phyloP scores from a whole-genome alignment of 1,284 basidiomycete species.

The Fomitopsis palustris region DNA sequence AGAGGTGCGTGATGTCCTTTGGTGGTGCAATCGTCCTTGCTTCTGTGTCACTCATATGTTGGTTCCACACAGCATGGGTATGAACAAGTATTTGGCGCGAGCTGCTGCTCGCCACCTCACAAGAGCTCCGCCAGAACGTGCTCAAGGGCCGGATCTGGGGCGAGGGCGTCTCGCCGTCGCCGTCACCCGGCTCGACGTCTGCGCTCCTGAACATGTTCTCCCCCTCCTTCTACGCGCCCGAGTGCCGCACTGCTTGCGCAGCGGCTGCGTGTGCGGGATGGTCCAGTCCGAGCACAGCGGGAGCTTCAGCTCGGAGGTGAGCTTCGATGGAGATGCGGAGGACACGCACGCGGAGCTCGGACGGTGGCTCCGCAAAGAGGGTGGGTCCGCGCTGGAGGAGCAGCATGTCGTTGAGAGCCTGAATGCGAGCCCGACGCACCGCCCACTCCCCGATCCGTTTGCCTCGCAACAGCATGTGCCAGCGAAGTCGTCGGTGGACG shows the following conservation, averaged over 20 bases:
- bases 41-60: neutral
- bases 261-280: conserved; percentile 52
- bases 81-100: conserved; percentile 51
- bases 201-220: conserved; percentile 23
- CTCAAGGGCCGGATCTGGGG: conserved; percentile 57
- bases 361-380: conserved; percentile 17
- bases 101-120: conserved; percentile 48
- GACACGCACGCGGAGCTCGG: conserved; percentile 13
- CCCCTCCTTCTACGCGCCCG: conserved; percentile 27
- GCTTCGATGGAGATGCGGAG: conserved; percentile 11
- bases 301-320: conserved; percentile 30
- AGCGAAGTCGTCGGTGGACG: conserved; percentile 13
- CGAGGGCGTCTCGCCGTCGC: conserved; percentile 23
- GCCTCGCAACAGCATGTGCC: neutral
- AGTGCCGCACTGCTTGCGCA: conserved; percentile 21
- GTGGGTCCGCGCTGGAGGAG: conserved; percentile 9
- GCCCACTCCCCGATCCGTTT: conserved; percentile 12
- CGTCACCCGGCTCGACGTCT: conserved; percentile 16
- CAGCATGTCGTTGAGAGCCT: conserved; percentile 18
- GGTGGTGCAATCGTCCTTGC: too few relatives aligned
- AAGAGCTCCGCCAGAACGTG: conserved; percentile 51
- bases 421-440: conserved; percentile 8
- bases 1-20: conserved; percentile 36
- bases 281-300: conserved; percentile 47
- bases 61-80: conserved; percentile 38